phyloP scores from a whole-genome alignment of 2,329 filamentous ascomycete genomes.

The Venturia effusa region DNA sequence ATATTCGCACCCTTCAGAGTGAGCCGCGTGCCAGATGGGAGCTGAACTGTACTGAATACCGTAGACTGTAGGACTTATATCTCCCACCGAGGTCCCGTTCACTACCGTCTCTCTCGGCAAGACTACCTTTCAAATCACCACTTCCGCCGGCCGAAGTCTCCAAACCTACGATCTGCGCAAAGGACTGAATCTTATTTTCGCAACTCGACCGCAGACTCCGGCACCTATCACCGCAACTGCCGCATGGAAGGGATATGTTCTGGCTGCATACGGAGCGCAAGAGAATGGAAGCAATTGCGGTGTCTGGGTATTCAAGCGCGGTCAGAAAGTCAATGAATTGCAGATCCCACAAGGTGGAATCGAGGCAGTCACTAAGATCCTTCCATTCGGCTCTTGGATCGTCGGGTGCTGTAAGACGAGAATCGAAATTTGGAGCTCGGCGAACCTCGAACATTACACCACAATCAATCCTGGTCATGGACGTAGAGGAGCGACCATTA shows the following conservation, averaged over 20 bases:
- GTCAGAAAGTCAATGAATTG: slow-evolving; percentile 71
- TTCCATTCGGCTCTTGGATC: slow-evolving; percentile 87
- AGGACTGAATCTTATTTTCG: slow-evolving; percentile 84
- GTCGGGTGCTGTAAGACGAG: slow-evolving; percentile 64
- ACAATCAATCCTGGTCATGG: slow-evolving; percentile 53
- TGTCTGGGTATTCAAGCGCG: slow-evolving; percentile 85
- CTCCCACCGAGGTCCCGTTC: slow-evolving; percentile 82
- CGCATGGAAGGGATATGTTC: slow-evolving; percentile 77
- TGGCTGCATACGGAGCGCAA: slow-evolving; percentile 76
- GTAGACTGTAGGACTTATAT: slow-evolving; percentile 86
- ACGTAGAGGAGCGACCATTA: slow-evolving; percentile 48
- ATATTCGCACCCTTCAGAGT: slow-evolving; percentile 93
- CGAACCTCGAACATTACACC: slow-evolving; percentile 80
- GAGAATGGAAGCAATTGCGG: slow-evolving; percentile 47
- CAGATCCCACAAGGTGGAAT: slow-evolving; percentile 52
- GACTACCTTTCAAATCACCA: slow-evolving; percentile 94
- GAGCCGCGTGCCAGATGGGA: slow-evolving; percentile 27
- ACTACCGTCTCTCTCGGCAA: slow-evolving; percentile 82
- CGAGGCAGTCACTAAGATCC: slow-evolving; percentile 64
- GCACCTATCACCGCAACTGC: slow-evolving; percentile 73
- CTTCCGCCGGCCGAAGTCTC: slow-evolving; percentile 76
- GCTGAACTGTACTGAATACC: background rate
- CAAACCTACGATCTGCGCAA: slow-evolving; percentile 93
- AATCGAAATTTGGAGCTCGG: slow-evolving; percentile 82
- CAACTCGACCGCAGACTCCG: slow-evolving; percentile 84